Evolutionary conservation across 1,284 basidiomycete species (phyloP).

Genomic region (Laetiporus sulphureus): DNA sequence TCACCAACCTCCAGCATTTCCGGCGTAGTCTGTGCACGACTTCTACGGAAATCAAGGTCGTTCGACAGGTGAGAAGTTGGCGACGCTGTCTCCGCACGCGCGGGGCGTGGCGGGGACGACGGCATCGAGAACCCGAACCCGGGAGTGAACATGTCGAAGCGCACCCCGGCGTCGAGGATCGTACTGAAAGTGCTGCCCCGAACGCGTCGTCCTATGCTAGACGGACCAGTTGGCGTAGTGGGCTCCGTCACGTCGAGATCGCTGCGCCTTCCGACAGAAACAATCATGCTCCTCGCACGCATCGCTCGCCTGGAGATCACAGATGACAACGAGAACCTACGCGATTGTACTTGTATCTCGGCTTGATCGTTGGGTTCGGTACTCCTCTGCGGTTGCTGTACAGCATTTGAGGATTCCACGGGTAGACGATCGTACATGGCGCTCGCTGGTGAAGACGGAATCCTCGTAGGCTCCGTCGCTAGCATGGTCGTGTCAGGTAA

Average conservation of each 20-base stretch:
- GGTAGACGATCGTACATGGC: too few relatives aligned
- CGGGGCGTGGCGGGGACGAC: background rate
- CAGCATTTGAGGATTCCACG: too few relatives aligned
- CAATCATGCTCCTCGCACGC: slow-evolving; percentile 15
- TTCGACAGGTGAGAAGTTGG: slow-evolving; percentile 1
- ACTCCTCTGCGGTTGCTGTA: background rate
- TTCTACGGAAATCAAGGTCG: slow-evolving; percentile 3
- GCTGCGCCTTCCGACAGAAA: slow-evolving; percentile 9
- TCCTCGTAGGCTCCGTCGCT: background rate
- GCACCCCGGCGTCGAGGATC: slow-evolving; percentile 12
- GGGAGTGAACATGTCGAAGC: slow-evolving; percentile 14
- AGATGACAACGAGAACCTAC: slow-evolving; percentile 26
- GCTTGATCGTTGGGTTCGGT: background rate
- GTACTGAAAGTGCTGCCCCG: slow-evolving; percentile 8
- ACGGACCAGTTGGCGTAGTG: background rate
- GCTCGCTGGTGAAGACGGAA: too few relatives aligned
- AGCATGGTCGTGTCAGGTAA: background rate
- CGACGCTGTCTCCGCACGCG: background rate
- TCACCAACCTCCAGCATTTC: slow-evolving; percentile 10
- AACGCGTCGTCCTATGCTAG: slow-evolving; percentile 1
- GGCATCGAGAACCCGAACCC: slow-evolving; percentile 1
- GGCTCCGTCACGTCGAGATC: slow-evolving; percentile 1
- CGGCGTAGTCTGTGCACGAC: background rate
- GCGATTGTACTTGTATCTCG: slow-evolving; percentile 8
- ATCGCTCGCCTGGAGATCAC: slow-evolving; percentile 19